Evolutionary conservation across 495 filamentous ascomycete genomes (phyloP).

Genomic region (Daldinia caldariorum): DNA sequence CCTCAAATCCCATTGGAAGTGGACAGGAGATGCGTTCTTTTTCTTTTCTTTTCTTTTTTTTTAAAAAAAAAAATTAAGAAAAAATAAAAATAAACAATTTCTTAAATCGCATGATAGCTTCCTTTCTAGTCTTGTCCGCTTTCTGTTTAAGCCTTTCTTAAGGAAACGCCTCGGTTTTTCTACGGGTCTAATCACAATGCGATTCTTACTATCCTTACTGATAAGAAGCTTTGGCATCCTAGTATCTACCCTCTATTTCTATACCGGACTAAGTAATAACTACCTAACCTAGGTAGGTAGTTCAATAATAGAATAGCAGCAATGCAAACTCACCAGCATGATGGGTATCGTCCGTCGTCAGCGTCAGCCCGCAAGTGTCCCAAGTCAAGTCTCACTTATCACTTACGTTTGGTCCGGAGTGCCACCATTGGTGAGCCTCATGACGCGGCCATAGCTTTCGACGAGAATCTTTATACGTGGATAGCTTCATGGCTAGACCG

Average conservation of each 20-base stretch:
- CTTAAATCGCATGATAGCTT: conserved; percentile 29
- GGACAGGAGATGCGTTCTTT: not conserved
- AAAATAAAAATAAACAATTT: conserved; percentile 8
- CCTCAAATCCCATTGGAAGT: conserved; percentile 22
- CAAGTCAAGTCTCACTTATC: conserved; percentile 15
- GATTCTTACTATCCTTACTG: not conserved
- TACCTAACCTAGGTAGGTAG: conserved; percentile 1
- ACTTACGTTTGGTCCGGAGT: conserved; percentile 10
- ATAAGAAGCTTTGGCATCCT: conserved; percentile 3
- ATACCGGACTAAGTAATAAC: conserved; percentile 15
- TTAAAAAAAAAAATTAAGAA: too few species aligned
- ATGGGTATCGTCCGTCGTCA: conserved; percentile 33
- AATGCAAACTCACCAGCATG: conserved; percentile 16
- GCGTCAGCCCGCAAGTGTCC: conserved; percentile 30
- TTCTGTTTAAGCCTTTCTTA: not conserved
- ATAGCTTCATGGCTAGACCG: conserved; percentile 25
- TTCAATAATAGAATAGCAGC: conserved; percentile 12
- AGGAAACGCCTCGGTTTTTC: not conserved
- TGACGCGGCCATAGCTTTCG: conserved; percentile 3
- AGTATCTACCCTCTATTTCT: conserved; percentile 26
- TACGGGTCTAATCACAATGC: conserved; percentile 19
- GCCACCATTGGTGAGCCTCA: conserved; percentile 7
- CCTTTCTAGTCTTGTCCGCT: conserved; percentile 17
- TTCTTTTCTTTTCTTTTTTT: too few species aligned
- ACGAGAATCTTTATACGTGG: conserved; percentile 22